Base-by-base conservation (phyloP, 1,139 yeast species). In the Hansenula sp. region DNA sequence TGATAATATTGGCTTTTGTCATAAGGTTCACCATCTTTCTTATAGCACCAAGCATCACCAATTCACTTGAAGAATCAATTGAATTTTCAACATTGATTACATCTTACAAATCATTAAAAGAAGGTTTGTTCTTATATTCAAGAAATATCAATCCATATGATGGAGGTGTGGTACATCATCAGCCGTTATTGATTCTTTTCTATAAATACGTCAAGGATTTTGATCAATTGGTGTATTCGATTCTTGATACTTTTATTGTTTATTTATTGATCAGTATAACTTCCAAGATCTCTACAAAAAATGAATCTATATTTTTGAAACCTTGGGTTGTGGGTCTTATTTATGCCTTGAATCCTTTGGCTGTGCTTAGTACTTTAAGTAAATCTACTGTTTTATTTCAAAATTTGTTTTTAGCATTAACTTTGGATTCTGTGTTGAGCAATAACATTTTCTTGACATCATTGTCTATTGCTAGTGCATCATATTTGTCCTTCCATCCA, bases 131-230 rank as follows among this genome's bases (percentile, higher is more conserved):
- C 57, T 75, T 86, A 46, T 64, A 77, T 42, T 61, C 69, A n/a
- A 74, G 79, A 47, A 71, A 72, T 13, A 69, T 83, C 37, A 73
- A 82, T 44, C 78, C 90, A 6, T 90, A 89, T 55, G 79, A 78
- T 44, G 95, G 96, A 17, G 95, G 96, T 2, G 81, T 87, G 25
- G 87, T 84, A 36, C 94, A 89, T 59, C 95, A 88, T 56, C 74
- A 95, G 5, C 96, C 96, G 1, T 58, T 90, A 27, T 49, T 77
- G 11, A 66, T 83, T 47, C 66, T 69, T 25, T 45, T 68, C 3
- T 46, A 79, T 34, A 48, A 48, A 3, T 40, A 47, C 10, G 41
- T 59, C 44, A 37, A 51, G 16, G 47, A 45, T 16, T 49, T 61
- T 32, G 51, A 56, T 19, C 51, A 65, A 20, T 44, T 71, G 12